Base-by-base conservation (phyloP, 805 yeast species). In the Saccharomyces cerevisiae region DNA sequence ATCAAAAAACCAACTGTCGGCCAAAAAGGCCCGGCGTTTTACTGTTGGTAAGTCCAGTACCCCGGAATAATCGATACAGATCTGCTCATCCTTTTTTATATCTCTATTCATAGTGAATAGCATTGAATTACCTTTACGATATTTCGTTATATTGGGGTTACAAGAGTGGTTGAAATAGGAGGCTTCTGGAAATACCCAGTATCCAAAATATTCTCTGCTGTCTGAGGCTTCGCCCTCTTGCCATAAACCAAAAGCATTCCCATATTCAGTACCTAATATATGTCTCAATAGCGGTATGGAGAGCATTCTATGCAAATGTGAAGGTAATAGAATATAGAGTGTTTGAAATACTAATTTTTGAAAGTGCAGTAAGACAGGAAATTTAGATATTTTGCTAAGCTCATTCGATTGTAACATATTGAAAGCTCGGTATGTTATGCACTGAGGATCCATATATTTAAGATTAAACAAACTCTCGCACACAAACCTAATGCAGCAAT, bases 231-330 rank as follows among this genome's bases (percentile, higher is more conserved):
- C 69, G 6, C 59, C 67, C 2, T 70, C 67, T 50, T 83, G 80
- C 86, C 88, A 82, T 24, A 83, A 80, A 1, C 89, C 89, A 66
- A 84, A 84, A 0, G 88, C 84, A 62, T 84, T 84, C 14, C 85
- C 84, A 50, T 82, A 77, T 58, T 83, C 85, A 43, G 77, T 70
- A 1, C 88, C 89, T 50, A 80, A 69, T 2, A 80, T 75, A 14
- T 70, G 67, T 48, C 87, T 70, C 17, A 83, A 66, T 4, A 57
- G 57, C 1, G 66, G 66, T 1, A 77, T 65, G 3, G 76, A 73
- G 13, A 83, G 63, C 14, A 63, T 57, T 1, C 63, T 66, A 41
- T 72, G 74, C 29, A 76, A 59, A 21, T 57, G 57, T 1, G 63
- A 61, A 0, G 79, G 78, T 11, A 77, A 61, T 6, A 75, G 61